Evolutionary conservation across 495 filamentous ascomycete genomes (phyloP).

Genomic region (Articulospora tetracladia): DNA sequence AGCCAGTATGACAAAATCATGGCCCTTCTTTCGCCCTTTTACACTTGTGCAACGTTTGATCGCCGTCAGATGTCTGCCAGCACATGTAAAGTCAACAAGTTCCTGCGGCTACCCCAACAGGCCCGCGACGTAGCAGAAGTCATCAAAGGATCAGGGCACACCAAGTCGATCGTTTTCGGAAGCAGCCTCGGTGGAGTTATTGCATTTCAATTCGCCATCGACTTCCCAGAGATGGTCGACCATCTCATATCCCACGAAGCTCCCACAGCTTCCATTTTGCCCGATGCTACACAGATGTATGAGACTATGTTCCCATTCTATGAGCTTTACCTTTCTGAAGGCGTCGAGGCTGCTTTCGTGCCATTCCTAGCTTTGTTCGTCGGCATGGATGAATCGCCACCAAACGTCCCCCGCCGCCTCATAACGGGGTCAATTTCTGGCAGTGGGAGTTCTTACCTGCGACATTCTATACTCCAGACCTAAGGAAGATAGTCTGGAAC

Average conservation of each 20-base stretch:
- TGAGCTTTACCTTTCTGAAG: constrained; percentile 18
- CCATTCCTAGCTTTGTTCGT: constrained; percentile 16
- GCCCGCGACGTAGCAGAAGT: constrained; percentile 25
- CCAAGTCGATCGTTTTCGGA: constrained; percentile 25
- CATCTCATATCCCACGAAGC: constrained; percentile 29
- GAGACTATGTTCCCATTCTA: constrained; percentile 18
- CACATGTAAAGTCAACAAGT: constrained; percentile 8
- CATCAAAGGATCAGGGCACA: constrained; percentile 21
- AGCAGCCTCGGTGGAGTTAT: constrained; percentile 29
- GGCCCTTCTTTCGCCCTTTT: constrained; percentile 16
- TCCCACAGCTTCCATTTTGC: constrained; percentile 18
- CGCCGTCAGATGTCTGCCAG: constrained; percentile 29
- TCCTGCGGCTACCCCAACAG: constrained; percentile 22
- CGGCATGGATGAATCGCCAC: constrained; percentile 18
- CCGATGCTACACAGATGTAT: constrained; percentile 15
- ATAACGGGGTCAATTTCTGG: constrained; percentile 24
- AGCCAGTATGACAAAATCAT: constrained; percentile 24
- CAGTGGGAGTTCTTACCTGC: constrained; percentile 23
- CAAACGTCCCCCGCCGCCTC: constrained; percentile 2
- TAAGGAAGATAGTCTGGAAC: constrained; percentile 21
- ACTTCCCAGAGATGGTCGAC: constrained; percentile 24
- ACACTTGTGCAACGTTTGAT: constrained; percentile 27
- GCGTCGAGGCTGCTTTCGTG: constrained; percentile 3
- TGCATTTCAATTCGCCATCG: constrained; percentile 26
- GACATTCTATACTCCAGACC: constrained; percentile 21